phyloP scores from a whole-genome alignment of 805 yeast species.

The Pichia nanzhaoensis region DNA sequence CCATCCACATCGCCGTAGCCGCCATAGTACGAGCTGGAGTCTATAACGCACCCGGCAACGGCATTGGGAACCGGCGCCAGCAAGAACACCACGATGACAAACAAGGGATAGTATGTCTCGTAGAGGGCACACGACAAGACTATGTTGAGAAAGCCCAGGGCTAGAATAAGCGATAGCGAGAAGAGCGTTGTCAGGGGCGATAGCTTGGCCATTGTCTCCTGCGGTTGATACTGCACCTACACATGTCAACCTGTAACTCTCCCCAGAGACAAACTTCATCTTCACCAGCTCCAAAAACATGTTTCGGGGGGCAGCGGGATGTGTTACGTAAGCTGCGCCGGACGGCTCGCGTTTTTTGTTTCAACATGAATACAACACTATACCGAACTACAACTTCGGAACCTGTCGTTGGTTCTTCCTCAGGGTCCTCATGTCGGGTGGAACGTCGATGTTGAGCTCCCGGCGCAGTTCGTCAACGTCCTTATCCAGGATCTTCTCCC shows the following conservation, averaged over 20 bases:
- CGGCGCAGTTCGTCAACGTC: constrained; percentile 67
- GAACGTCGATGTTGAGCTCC: constrained; percentile 67
- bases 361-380: background rate
- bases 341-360: too few relatives aligned
- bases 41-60: constrained; percentile 19
- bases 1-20: constrained; percentile 17
- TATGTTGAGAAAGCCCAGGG: constrained; percentile 84
- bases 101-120: constrained; percentile 85
- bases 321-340: too few relatives aligned
- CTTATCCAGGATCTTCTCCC: constrained; percentile 77
- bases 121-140: constrained; percentile 81
- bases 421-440: constrained; percentile 70
- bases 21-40: constrained; percentile 9
- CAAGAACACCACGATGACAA: constrained; percentile 39
- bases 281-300: too few relatives aligned
- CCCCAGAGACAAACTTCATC: too few relatives aligned
- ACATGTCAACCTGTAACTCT: too few relatives aligned
- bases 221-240: too few relatives aligned
- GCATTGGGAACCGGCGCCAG: constrained; percentile 34
- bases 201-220: constrained; percentile 6
- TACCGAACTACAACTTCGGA: background rate
- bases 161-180: constrained; percentile 65
- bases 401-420: constrained; percentile 31
- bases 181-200: constrained; percentile 62
- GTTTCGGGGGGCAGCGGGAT: too few relatives aligned